Conservation (phyloP, 1,284 basidiomycete genomes). For the Pseudozyma pruni region DNA sequence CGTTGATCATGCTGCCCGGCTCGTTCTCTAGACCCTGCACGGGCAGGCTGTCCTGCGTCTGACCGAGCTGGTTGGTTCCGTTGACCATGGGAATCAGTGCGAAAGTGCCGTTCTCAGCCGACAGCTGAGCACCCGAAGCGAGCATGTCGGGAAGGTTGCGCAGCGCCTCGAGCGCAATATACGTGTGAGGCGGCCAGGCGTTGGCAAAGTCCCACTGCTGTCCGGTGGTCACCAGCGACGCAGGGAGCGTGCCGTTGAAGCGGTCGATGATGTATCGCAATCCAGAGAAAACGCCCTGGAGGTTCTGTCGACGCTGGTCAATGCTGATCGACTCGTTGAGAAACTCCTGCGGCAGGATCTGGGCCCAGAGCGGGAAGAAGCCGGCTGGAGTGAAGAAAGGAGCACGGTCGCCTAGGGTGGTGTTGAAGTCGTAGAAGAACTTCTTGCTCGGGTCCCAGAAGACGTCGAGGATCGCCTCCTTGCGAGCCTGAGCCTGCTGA, state of each 20-base stretch:
- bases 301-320: slow-evolving; percentile 29
- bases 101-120: slow-evolving; percentile 73
- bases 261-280: slow-evolving; percentile 81
- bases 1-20: slow-evolving; percentile 61
- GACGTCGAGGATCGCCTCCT: slow-evolving; percentile 81
- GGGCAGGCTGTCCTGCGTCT: slow-evolving; percentile 77
- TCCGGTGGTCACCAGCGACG: slow-evolving; percentile 80
- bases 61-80: slow-evolving; percentile 74
- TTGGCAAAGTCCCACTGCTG: slow-evolving; percentile 77
- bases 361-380: slow-evolving; percentile 87
- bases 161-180: slow-evolving; percentile 82
- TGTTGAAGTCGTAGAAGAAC: slow-evolving; percentile 83
- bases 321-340: slow-evolving; percentile 70
- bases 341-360: slow-evolving; percentile 81
- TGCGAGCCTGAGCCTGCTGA: slow-evolving; percentile 74
- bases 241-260: slow-evolving; percentile 83
- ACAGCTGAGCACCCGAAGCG: slow-evolving; percentile 72
- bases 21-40: slow-evolving; percentile 73
- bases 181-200: slow-evolving; percentile 52
- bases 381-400: slow-evolving; percentile 77
- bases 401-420: slow-evolving; percentile 32
- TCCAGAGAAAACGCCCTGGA: slow-evolving; percentile 76
- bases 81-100: slow-evolving; percentile 73
- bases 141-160: slow-evolving; percentile 78
- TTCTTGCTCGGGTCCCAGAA: slow-evolving; percentile 84